Conservation (phyloP, 371 early-diverging fungal species). For the Actinomucor elegans region DNA sequence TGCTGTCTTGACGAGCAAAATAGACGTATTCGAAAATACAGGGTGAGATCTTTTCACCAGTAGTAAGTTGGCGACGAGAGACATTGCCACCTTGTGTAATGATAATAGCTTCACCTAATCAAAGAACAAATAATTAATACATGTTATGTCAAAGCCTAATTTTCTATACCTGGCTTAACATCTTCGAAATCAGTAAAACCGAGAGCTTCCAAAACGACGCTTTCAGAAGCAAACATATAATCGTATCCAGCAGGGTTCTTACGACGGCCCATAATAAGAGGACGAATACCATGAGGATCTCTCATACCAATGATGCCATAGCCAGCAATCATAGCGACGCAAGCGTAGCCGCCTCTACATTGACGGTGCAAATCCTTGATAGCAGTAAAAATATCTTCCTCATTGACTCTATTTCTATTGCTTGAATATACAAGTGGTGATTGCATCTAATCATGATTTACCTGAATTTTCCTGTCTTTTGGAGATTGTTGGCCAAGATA, state of each 20-base stretch:
- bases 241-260: constrained; percentile 60
- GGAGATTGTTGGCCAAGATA: constrained; percentile 90
- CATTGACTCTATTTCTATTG: constrained; percentile 77
- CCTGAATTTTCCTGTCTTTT: constrained; percentile 92
- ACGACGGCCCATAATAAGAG: constrained; percentile 88
- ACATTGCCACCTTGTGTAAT: constrained; percentile 70
- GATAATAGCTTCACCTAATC: constrained; percentile 81
- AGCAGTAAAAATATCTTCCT: constrained; percentile 94
- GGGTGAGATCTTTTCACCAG: constrained; percentile 70
- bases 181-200: constrained; percentile 88
- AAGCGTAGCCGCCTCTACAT: constrained; percentile 93
- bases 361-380: constrained; percentile 77
- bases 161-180: constrained; percentile 78
- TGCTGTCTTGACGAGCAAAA: constrained; percentile 97
- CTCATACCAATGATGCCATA: constrained; percentile 90
- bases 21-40: constrained; percentile 98
- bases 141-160: too few relatives aligned
- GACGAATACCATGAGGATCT: constrained; percentile 96
- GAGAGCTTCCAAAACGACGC: constrained; percentile 87
- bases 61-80: constrained; percentile 63
- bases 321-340: constrained; percentile 93
- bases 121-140: too few relatives aligned
- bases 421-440: too few relatives aligned
- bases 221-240: constrained; percentile 96
- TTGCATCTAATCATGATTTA: too few relatives aligned